Evolutionary conservation across 331 rosid genomes (phyloP).

Genomic region (Malus hybrid): DNA sequence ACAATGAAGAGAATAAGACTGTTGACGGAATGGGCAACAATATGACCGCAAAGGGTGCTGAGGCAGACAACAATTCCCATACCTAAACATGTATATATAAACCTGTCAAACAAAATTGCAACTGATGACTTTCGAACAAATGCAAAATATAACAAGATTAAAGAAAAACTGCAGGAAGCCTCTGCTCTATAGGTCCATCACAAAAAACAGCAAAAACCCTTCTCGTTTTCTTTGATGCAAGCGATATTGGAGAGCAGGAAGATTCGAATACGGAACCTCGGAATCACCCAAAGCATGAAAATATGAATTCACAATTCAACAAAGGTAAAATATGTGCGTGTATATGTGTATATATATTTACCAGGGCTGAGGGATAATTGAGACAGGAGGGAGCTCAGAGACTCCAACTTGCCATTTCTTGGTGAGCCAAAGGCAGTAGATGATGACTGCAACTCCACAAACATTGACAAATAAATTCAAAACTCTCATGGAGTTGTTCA

Average conservation of each 20-base stretch:
- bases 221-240: not conserved
- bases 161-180: not conserved
- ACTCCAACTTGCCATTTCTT: slow-evolving; percentile 27
- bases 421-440: slow-evolving; percentile 34
- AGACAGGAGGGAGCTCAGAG: slow-evolving; percentile 9
- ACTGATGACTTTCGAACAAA: not conserved
- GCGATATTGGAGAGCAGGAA: not conserved
- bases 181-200: not conserved
- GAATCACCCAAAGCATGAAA: not conserved
- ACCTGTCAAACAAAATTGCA: slow-evolving; percentile 34
- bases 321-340: no score
- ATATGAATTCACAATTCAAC: no score
- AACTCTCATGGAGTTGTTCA: slow-evolving; percentile 13
- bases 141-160: not conserved
- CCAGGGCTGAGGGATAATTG: slow-evolving; percentile 15
- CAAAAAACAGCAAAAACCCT: not conserved
- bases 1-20: slow-evolving; percentile 23
- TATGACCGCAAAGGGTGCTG: slow-evolving; percentile 29
- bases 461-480: slow-evolving; percentile 16
- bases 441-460: slow-evolving; percentile 22
- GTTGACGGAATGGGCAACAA: slow-evolving; percentile 24
- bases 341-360: not conserved
- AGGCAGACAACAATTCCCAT: slow-evolving; percentile 47
- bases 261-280: not conserved
- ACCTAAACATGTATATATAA: slow-evolving; percentile 37